Evolutionary conservation across 306 rosid species (phyloP).

Genomic region (Begonia loranthoides): DNA sequence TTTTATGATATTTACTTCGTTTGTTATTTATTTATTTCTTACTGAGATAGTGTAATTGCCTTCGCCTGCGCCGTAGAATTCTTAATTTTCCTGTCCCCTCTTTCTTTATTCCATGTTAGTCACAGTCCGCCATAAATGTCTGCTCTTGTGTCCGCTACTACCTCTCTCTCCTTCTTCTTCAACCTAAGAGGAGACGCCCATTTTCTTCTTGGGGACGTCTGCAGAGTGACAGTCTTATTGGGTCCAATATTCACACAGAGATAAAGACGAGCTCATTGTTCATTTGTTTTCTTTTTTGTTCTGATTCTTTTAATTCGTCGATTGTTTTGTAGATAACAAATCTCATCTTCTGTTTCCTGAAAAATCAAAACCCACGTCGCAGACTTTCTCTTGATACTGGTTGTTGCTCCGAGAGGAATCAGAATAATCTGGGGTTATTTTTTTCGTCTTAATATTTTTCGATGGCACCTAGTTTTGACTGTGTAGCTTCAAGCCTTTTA

Average conservation of each 20-base stretch:
- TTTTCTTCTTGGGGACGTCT: conserved; percentile 53
- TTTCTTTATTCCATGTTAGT: too few relatives aligned
- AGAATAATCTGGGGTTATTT: too few relatives aligned
- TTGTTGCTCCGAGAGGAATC: too few relatives aligned
- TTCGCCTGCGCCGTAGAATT: neutral
- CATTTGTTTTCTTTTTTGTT: neutral
- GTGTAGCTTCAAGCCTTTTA: conserved; percentile 55
- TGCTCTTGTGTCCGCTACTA: conserved; percentile 8
- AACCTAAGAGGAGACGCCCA: conserved; percentile 43
- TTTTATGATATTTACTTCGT: too few relatives aligned
- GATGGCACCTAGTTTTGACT: conserved; percentile 95
- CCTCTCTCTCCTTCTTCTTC: conserved; percentile 18
- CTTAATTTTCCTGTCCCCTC: too few relatives aligned
- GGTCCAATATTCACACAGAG: conserved; percentile 11
- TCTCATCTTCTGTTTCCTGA: too few relatives aligned
- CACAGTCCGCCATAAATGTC: too few relatives aligned
- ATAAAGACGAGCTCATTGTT: neutral
- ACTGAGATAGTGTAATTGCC: neutral
- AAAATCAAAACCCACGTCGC: too few relatives aligned
- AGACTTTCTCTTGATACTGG: too few relatives aligned
- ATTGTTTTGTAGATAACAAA: too few relatives aligned
- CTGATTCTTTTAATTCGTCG: neutral
- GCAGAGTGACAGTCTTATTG: conserved; percentile 37
- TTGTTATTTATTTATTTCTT: too few relatives aligned
- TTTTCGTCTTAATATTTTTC: neutral